Base-by-base conservation (phyloP, 495 filamentous ascomycete genomes). In the Trichoderma virens region DNA sequence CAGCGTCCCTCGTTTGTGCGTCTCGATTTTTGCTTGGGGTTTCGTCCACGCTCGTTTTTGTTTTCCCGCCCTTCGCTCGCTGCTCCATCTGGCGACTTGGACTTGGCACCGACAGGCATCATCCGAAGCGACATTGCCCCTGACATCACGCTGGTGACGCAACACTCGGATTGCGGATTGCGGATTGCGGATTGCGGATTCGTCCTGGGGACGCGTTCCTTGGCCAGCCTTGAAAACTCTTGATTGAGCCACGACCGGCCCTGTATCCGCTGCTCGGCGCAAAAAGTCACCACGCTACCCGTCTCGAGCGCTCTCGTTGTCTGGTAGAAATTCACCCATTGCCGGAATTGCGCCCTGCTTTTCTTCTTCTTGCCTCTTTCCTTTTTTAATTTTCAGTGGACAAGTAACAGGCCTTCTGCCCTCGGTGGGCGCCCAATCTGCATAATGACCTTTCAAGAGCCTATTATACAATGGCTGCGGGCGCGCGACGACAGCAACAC, bases 381-480 rank as follows among this genome's bases (percentile, higher is more conserved):
- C 8, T 30, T 13, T 56, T 20, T 8, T 23, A 20, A 20, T 56
- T 7, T 28, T 3, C 3, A 18, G n/a, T 27, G 20, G 11, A 35
- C 31, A 63, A 59, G 41, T 60, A 59, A 59, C 67, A 59, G 63
- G 43, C 41, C 62, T 28, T 54, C 41, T 35, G 32, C 32, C 61
- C 28, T 64, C 25, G 9, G 9, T 27, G 51, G 51, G 51, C 27
- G 25, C 51, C 23, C 25, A 27, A 28, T 3, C 23, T 56, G 23
- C 51, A 56, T 13, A 20, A 56, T 56, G 51, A 61, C 59, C 62
- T 61, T 51, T 43, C 41, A 74, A 32, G 25, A 70, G 20, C 30
- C 63, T 31, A 70, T 72, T 67, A 63, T 67, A 11, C 25, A 30
- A 27, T 56, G 23, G 51, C n/a, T 70, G 66, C 25, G 27, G n/a